Conservation (phyloP, 768 basidiomycete species). For the Rubroboletus pulcherrimus region DNA sequence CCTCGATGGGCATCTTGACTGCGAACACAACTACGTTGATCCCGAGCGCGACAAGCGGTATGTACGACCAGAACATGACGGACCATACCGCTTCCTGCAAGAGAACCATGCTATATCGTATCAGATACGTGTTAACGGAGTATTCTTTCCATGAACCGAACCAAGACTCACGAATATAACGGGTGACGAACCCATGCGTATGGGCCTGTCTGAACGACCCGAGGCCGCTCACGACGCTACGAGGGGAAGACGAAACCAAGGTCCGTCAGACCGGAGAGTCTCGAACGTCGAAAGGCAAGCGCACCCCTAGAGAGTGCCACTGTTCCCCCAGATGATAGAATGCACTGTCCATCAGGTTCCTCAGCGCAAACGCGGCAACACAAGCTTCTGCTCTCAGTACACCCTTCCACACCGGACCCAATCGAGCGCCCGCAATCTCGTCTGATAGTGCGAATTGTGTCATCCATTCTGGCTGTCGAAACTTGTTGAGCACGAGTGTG, state of each 20-base stretch:
- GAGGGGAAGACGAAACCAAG: neutral
- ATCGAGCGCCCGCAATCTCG: neutral
- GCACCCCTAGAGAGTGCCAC: constrained; percentile 23
- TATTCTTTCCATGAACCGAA: neutral
- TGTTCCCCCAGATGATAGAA: constrained; percentile 18
- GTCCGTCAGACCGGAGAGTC: neutral
- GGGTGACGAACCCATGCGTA: constrained; percentile 32
- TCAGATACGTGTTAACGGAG: neutral
- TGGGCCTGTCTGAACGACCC: constrained; percentile 28
- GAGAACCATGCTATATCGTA: constrained; percentile 4
- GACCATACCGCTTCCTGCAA: constrained; percentile 10
- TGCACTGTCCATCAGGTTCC: neutral
- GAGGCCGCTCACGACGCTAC: constrained; percentile 24
- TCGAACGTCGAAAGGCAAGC: neutral
- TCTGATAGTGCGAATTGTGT: constrained; percentile 11
- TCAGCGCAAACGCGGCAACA: constrained; percentile 4
- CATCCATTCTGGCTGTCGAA: constrained; percentile 30
- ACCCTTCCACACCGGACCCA: constrained; percentile 4
- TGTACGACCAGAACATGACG: constrained; percentile 26
- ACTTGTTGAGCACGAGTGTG: constrained; percentile 16
- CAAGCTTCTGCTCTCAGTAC: constrained; percentile 17
- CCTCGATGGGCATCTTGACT: constrained; percentile 29
- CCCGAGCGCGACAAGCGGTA: constrained; percentile 16
- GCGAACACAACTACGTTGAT: constrained; percentile 12
- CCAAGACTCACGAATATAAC: constrained; percentile 18